Conservation (phyloP, 164 flowering plant genomes). For the Hamamelis virginiana region DNA sequence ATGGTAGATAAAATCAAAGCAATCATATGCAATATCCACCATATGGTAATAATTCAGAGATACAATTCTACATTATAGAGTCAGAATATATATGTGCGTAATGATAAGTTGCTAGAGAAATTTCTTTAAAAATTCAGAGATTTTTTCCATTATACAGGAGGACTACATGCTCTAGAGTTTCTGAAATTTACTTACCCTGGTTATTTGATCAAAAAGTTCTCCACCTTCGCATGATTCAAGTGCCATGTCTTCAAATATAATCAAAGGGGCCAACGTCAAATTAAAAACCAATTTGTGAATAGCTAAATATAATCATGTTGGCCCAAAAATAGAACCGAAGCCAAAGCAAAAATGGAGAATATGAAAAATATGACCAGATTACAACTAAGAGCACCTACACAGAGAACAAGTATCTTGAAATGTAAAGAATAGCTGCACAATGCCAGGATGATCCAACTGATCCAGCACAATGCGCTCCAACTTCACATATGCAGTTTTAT, state of each 20-base stretch:
- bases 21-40: no score
- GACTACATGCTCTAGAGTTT: not conserved
- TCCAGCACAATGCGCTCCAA: conserved; percentile 95
- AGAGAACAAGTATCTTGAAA: conserved; percentile 91
- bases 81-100: not conserved
- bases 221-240: conserved; percentile 99
- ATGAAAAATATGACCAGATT: not conserved
- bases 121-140: not conserved
- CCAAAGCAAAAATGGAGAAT: not conserved
- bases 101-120: not conserved
- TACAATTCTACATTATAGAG: no score
- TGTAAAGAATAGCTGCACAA: conserved; percentile 79
- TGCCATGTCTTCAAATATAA: conserved; percentile 82
- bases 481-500: conserved; percentile 95
- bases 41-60: no score
- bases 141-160: not conserved
- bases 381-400: conserved; percentile 60
- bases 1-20: no score
- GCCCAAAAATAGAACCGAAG: not conserved
- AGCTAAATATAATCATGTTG: not conserved
- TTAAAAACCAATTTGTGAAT: conserved; percentile 3
- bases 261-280: conserved; percentile 24
- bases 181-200: conserved; percentile 58
- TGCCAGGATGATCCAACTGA: conserved; percentile 96
- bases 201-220: conserved; percentile 98